Evolutionary conservation across 257 asterid species (phyloP).

Genomic region (Paulownia fortunei): DNA sequence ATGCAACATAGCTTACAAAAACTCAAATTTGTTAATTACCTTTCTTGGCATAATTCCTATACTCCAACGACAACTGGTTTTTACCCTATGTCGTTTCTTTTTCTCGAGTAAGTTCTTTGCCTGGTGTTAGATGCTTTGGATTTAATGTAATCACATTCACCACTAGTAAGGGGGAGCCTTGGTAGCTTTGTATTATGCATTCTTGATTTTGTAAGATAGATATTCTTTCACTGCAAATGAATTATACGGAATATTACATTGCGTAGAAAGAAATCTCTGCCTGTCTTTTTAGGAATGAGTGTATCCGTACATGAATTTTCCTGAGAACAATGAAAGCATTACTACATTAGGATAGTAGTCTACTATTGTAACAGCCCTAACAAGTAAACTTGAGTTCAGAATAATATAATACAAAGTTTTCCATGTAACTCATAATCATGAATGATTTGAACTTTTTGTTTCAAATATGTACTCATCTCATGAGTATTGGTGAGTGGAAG

Average conservation of each 20-base stretch:
- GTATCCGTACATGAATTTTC: not conserved
- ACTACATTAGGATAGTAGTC: not conserved
- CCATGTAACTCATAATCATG: not conserved
- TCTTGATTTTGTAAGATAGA: not conserved
- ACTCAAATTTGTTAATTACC: not conserved
- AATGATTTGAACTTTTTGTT: not conserved
- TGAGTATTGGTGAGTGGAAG: not conserved
- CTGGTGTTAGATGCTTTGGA: conserved; percentile 1
- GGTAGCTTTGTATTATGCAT: not conserved
- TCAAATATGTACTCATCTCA: not conserved
- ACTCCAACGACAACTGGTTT: not conserved
- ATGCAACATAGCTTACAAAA: not conserved
- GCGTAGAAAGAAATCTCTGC: not conserved
- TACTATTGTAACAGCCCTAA: not conserved
- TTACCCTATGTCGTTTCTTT: not conserved
- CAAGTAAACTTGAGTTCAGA: not conserved
- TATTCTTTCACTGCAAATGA: not conserved
- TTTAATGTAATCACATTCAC: not conserved
- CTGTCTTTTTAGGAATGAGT: not conserved
- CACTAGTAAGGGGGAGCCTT: too few relatives aligned
- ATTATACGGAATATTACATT: not conserved
- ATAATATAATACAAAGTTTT: not conserved
- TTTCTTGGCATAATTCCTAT: not conserved
- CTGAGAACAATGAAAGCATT: not conserved
- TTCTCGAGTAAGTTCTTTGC: not conserved